Base-by-base conservation (phyloP, 208 protist genomes). In the Trypanosoma melophagium region DNA sequence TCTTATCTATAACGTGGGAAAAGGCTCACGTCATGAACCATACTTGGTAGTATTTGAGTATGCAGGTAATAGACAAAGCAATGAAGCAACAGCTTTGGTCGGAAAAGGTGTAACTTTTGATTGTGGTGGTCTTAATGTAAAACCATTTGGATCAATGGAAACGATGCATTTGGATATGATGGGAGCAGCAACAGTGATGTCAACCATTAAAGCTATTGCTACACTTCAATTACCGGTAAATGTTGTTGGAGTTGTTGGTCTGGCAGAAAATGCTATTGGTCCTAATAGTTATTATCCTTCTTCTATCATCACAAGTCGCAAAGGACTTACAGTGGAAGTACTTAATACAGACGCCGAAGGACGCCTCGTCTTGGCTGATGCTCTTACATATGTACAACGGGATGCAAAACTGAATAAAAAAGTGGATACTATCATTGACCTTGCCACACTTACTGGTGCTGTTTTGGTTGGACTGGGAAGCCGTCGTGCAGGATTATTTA, bases 161-260 rank as follows among this genome's bases (percentile, higher is more conserved):
- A 89, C 86, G 51, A 97, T 97, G 94, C 91, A 97, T 75, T 83
- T 79, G 40, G 94, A 97, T 65, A 97, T 97, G 92, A 94, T 93
- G 80, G 94, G 94, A 14, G 85, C 94, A 0, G 93, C 88, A 25
- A 89, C 83, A 16, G 86, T 88, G 22, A 76, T 97, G n/a, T 66
- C 80, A 10, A 79, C 88, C 7, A 63, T 97, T 24, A 84, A 90
- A 61, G 88, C 90, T 14, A 78, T 83, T 47, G 87, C 84, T 0
- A 65, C 56, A 49, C 80, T 93, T 22, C 35, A 81, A 22, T 69
- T 93, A 55, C 83, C 81, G 0, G 74, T 94, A 41, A 96, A 97
- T 63, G 68, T 96, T 14, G 80, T 89, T 55, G 83, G 68, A 7
- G 86, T 86, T 25, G 87, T 96, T 13, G 86, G 88, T 7, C 66